Evolutionary conservation across 495 filamentous ascomycete species (phyloP).

Genomic region (Bathelium albidoporum): DNA sequence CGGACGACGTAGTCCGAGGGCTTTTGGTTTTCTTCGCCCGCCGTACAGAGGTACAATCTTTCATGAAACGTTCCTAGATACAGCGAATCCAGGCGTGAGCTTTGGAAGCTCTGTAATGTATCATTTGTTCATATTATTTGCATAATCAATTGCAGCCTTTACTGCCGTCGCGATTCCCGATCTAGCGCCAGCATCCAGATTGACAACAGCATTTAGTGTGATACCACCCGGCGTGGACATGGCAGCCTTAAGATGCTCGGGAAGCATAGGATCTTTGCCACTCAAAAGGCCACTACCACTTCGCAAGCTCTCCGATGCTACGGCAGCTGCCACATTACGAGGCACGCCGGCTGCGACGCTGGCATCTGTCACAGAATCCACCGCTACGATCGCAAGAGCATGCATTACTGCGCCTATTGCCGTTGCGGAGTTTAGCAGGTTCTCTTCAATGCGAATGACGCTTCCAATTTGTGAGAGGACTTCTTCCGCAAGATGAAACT

Average conservation of each 20-base stretch:
- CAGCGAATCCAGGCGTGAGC: not conserved
- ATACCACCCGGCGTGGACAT: slow-evolving; percentile 10
- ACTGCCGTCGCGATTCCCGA: not conserved
- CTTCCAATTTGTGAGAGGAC: slow-evolving; percentile 1
- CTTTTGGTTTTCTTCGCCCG: too few species aligned
- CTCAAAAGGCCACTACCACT: slow-evolving; percentile 6
- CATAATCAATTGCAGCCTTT: slow-evolving; percentile 6
- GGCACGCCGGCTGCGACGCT: slow-evolving; percentile 6
- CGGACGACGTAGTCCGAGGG: too few species aligned
- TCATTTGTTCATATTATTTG: not conserved
- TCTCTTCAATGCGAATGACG: slow-evolving; percentile 7
- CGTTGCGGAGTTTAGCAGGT: not conserved
- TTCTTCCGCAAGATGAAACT: not conserved
- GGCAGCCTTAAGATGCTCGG: slow-evolving; percentile 10
- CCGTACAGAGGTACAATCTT: too few species aligned
- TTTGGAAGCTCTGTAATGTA: not conserved
- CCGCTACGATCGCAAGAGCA: slow-evolving; percentile 6
- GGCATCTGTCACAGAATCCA: slow-evolving; percentile 9
- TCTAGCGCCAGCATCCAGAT: slow-evolving; percentile 6
- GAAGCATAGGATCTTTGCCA: slow-evolving; percentile 6
- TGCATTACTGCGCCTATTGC: slow-evolving; percentile 8
- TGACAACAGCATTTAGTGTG: slow-evolving; percentile 7
- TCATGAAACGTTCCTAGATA: too few species aligned
- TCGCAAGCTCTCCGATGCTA: slow-evolving; percentile 4
- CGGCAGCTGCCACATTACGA: not conserved